Evolutionary conservation across 176 grass and related monocot genomes (phyloP).

Genomic region (Tillandsia leiboldiana): DNA sequence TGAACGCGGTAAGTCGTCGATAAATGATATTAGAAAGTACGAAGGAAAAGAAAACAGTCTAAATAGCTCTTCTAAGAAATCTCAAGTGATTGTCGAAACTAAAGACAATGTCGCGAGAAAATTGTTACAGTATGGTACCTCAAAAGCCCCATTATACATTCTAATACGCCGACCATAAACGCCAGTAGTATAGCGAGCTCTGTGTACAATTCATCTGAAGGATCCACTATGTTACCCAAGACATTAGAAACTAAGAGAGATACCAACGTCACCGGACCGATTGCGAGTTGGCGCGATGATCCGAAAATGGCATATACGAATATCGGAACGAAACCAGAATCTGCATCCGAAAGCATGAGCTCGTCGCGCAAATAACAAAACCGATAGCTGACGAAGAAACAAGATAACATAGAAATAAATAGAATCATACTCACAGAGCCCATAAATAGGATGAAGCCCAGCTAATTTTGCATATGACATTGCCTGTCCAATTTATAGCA

Average conservation of each 20-base stretch:
- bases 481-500: slow-evolving; percentile 1
- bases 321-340: slow-evolving; percentile 21
- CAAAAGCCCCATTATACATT: slow-evolving; percentile 22
- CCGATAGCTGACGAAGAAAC: neutral
- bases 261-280: slow-evolving; percentile 22
- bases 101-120: neutral
- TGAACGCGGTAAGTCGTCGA: neutral
- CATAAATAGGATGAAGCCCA: slow-evolving; percentile 19
- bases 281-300: slow-evolving; percentile 18
- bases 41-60: neutral
- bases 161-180: slow-evolving; percentile 22
- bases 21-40: neutral
- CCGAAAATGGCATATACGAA: slow-evolving; percentile 21
- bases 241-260: slow-evolving; percentile 23
- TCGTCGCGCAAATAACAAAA: neutral
- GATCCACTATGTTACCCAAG: slow-evolving; percentile 11
- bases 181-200: slow-evolving; percentile 18
- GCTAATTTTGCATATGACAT: slow-evolving; percentile 17
- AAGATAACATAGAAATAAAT: neutral
- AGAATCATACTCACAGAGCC: slow-evolving; percentile 2
- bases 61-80: neutral
- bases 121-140: slow-evolving; percentile 4
- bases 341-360: slow-evolving; percentile 2
- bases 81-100: neutral
- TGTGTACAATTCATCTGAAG: slow-evolving; percentile 17